Evolutionary conservation across 176 grass and related monocot genomes (phyloP), one percentile per base, ranked within the genome.

Genomic region (Eleusine indica): DNA sequence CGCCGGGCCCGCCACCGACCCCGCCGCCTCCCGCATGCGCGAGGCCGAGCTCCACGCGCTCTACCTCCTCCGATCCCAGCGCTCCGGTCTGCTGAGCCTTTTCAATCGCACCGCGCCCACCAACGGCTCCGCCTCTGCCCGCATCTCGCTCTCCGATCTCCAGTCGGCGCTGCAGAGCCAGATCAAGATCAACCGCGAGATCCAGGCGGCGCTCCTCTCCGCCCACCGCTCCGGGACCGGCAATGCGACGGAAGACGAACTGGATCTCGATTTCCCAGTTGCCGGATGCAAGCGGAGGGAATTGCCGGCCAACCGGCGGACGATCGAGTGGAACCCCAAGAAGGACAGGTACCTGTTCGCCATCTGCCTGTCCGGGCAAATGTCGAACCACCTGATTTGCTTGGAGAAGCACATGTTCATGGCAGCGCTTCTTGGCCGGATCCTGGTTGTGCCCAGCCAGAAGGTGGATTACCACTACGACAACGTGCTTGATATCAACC

Each of bases 351-450:
- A 89, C 83, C 89, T 99, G 21, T 89, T 99, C 9, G 93, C 91
- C 37, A 86, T 99, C 79, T 99, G 96, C 48, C 18, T 94, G 30
- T 94, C 93, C 1, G 96, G 96, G 37, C 96, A 99, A 67, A 99
- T 99, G 93, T 99, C 96, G 29, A 99, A 99, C 87, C 96, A 99
- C 53, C 70, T 99, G 85, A 96, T 99, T 67, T 99, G 96, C 84
- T 80, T 99, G 80, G 96, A 99, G 87, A 99, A 99, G 82, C 93
- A 99, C 87, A 99, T 99, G 93, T 96, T 99, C 83, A 89, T 99
- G 22, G 91, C 96, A 0, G 96, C 96, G 2, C 84, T 99, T 15
- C 96, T 99, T 3, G 86, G 90, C 44, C 91, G 96, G 48, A 79
- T 78, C 46, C 70, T 99, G 82, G 80, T 99, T 49, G 62, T 99